These are phyloP conservation scores for Ailanthus altissimus DNA, from an alignment of 345 rosid species.

Conservation along the genomic window DNA sequence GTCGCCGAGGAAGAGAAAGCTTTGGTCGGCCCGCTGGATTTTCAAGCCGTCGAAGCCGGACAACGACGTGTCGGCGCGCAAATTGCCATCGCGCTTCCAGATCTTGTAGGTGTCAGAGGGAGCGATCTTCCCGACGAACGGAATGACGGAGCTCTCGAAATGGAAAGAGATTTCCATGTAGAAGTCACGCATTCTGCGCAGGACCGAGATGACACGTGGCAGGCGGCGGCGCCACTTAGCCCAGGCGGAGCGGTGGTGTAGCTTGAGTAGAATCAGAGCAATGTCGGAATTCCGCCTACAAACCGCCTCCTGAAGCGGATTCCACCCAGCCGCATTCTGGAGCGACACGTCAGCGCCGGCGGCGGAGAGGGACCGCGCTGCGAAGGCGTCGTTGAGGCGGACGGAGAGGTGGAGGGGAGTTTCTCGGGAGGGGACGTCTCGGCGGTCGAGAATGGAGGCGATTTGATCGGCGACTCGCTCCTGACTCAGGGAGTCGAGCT, in stretches of 20 bases:
- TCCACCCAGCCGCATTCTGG: constrained; percentile 87
- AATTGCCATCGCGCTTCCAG: constrained; percentile 91
- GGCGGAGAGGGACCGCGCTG: constrained; percentile 47
- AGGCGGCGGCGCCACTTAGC: constrained; percentile 86
- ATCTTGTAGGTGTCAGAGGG: constrained; percentile 96
- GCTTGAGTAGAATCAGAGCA: constrained; percentile 45
- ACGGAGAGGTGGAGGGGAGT: constrained; percentile 94
- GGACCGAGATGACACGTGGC: constrained; percentile 66
- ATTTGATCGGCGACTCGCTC: constrained; percentile 75
- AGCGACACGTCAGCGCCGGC: constrained; percentile 82
- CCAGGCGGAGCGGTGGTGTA: constrained; percentile 77
- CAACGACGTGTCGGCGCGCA: constrained; percentile 81
- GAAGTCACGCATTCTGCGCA: constrained; percentile 88
- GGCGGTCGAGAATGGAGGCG: constrained; percentile 70
- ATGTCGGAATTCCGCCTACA: constrained; percentile 64
- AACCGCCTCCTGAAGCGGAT: constrained; percentile 74
- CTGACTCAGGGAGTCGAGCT: constrained; percentile 64
- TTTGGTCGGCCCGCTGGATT: constrained; percentile 84
- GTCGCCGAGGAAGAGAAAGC: constrained; percentile 84
- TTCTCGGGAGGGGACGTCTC: constrained; percentile 79
- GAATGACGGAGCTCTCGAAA: constrained; percentile 93
- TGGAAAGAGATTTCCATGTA: constrained; percentile 92
- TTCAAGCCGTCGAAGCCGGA: constrained; percentile 91
- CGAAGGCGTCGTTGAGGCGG: constrained; percentile 55
- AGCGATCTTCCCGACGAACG: constrained; percentile 81